phyloP scores from a whole-genome alignment of 257 asterid species.

The Lycium barbarum region DNA sequence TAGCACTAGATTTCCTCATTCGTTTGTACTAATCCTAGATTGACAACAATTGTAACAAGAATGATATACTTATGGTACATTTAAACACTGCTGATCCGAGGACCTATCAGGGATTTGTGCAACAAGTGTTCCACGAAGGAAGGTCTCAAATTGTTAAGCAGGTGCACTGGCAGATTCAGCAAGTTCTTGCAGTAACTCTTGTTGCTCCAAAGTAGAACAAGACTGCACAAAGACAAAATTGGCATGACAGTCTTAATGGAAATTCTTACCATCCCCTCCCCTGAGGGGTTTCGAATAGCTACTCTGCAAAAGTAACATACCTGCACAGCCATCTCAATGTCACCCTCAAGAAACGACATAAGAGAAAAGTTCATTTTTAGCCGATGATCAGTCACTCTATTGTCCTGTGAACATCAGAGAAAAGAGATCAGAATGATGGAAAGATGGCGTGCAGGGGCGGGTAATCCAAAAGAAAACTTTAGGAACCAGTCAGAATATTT shows the following conservation, averaged over 20 bases:
- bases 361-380: conserved; percentile 92
- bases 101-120: background rate
- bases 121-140: conserved; percentile 13
- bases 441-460: background rate
- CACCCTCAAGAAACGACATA: conserved; percentile 84
- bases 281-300: background rate
- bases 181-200: conserved; percentile 89
- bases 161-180: conserved; percentile 65
- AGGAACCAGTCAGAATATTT: conserved; percentile 6
- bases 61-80: conserved; percentile 2
- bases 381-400: conserved; percentile 95
- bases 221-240: conserved; percentile 60
- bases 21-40: conserved; percentile 7
- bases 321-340: conserved; percentile 95
- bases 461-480: conserved; percentile 2
- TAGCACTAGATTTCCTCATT: conserved; percentile 14
- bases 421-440: background rate
- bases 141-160: conserved; percentile 31
- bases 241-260: conserved; percentile 5
- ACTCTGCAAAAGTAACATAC: conserved; percentile 42
- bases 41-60: background rate
- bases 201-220: conserved; percentile 84
- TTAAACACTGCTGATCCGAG: background rate
- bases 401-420: conserved; percentile 62
- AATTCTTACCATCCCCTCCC: background rate